Conservation (phyloP, 2,329 filamentous ascomycete genomes). For the Lecanicillium sp. region DNA sequence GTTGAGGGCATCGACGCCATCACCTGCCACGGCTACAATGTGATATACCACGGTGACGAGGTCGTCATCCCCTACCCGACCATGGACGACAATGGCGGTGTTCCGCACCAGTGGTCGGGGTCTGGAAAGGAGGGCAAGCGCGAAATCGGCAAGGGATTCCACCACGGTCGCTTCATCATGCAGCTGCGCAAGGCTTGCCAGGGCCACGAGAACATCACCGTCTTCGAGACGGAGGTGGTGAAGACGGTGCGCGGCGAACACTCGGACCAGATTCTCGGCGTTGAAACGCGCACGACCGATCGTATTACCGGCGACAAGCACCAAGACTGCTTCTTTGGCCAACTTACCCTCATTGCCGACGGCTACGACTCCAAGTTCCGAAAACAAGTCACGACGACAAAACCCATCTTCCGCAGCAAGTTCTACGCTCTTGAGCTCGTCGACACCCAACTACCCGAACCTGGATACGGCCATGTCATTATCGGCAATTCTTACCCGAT, state of each 20-base stretch:
- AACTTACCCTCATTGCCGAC: slow-evolving; percentile 82
- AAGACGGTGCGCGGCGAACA: slow-evolving; percentile 63
- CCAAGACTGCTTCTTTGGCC: slow-evolving; percentile 75
- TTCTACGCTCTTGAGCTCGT: slow-evolving; percentile 93
- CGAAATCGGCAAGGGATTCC: slow-evolving; percentile 70
- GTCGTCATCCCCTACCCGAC: slow-evolving; percentile 74
- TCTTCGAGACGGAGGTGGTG: slow-evolving; percentile 83
- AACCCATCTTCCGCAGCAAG: slow-evolving; percentile 68
- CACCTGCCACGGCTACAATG: slow-evolving; percentile 75
- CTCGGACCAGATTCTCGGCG: slow-evolving; percentile 69
- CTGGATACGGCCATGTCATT: slow-evolving; percentile 77
- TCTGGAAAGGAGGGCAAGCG: slow-evolving; percentile 28
- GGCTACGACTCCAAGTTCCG: slow-evolving; percentile 91
- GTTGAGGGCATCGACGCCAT: slow-evolving; percentile 85
- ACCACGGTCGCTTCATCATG: slow-evolving; percentile 89
- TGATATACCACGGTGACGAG: slow-evolving; percentile 69
- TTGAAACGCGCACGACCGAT: slow-evolving; percentile 62
- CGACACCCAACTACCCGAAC: slow-evolving; percentile 69
- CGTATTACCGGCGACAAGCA: slow-evolving; percentile 45
- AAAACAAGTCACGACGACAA: slow-evolving; percentile 61
- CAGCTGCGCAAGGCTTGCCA: slow-evolving; percentile 69
- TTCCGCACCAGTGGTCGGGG: slow-evolving; percentile 27
- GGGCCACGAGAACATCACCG: slow-evolving; percentile 71
- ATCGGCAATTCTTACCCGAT: slow-evolving; percentile 70
- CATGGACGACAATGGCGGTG: slow-evolving; percentile 39